Evolutionary conservation across 2,329 filamentous ascomycete species (phyloP).

Genomic region (Hypoxylon sp.): DNA sequence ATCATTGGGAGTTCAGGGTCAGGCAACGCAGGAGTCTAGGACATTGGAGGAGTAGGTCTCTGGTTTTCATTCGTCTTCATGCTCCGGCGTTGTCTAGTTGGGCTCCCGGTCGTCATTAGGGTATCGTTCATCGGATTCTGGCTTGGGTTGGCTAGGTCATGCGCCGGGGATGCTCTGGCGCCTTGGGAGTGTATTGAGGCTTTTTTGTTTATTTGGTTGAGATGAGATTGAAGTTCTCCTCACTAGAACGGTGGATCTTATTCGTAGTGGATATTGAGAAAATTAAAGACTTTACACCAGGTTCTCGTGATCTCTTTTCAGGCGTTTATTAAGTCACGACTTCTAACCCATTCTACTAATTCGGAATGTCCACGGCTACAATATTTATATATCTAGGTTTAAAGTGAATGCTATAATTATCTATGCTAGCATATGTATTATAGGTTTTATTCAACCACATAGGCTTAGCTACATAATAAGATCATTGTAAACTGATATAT

Average conservation of each 20-base stretch:
- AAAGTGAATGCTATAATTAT: no score
- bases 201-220: constrained; percentile 12
- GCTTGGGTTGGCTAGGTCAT: constrained; percentile 14
- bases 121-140: constrained; percentile 16
- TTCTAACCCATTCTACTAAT: no score
- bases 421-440: no score
- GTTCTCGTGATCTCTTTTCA: neutral
- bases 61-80: constrained; percentile 8
- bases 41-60: constrained; percentile 38
- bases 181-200: constrained; percentile 11
- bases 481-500: no score
- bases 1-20: constrained; percentile 68
- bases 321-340: no score
- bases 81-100: constrained; percentile 19
- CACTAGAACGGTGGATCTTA: neutral
- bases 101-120: constrained; percentile 5
- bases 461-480: no score
- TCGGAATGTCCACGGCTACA: no score
- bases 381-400: no score
- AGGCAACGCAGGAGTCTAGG: constrained; percentile 27
- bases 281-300: neutral
- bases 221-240: constrained; percentile 10
- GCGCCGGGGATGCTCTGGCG: constrained; percentile 10
- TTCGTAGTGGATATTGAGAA: neutral
- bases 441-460: no score